Base-by-base conservation (phyloP, 192 early-diverging fungal genomes). In the Jimgerdemannia lactiflua region DNA sequence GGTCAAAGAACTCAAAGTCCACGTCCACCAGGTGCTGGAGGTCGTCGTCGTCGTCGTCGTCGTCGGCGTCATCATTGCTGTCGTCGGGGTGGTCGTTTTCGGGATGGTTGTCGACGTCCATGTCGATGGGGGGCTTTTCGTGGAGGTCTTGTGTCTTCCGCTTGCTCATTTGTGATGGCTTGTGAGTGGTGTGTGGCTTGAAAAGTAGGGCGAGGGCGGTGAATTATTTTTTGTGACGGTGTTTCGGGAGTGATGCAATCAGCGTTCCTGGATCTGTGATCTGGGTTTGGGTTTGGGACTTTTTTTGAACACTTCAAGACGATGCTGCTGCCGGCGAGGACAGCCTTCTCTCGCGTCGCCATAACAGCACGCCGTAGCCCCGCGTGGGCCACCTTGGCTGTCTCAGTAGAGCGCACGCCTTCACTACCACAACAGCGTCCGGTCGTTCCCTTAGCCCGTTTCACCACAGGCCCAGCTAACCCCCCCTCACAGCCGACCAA, bases 1-100 rank as follows among this genome's bases (percentile, higher is more conserved):
- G 93, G 71, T 95, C 93, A 83, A 94, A 96, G 80, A 98, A 99
- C 76, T 98, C 97, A 84, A 98, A 97, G 75, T 98, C 96, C 4
- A 98, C 93, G 79, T 98, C 89, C 49, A 98, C 88, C 39, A 89
- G 83, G 66, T 88, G 86, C 87, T 88, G 68, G 9, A 68, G 19
- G 67, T 68, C 67, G 29, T 68, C 67, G 19, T 68, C 67, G 29
- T 67, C 67, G 67, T 67, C 67, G 40, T 20, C 19, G 67, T 19
- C 40, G 40, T 68, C 67, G 67, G 7, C 67, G 19, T 41, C 67
- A 41, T 68, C 67, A 18, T 20, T 9, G 67, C 67, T 18, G 40
- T 68, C 67, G 67, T 68, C 67, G 19, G 6, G 9, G 18, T 68
- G 29, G 19, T 68, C 67, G 49, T 59, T 14, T 59, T 59, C 49